Base-by-base conservation (phyloP, 495 filamentous ascomycete genomes). In the Niebla homalea region DNA sequence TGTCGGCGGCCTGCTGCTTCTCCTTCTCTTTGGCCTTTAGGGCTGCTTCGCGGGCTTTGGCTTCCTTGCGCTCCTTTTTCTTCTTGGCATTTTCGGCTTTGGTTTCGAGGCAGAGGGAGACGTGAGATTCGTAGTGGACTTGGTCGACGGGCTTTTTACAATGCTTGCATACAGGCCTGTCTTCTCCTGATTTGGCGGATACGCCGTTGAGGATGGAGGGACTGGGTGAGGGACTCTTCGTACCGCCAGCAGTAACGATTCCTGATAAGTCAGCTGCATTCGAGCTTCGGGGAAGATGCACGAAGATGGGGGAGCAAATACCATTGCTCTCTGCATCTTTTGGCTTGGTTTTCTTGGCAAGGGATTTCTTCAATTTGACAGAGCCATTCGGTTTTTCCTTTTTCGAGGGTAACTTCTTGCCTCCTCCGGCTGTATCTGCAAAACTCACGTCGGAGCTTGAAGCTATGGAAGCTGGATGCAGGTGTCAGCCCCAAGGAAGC, bases 41-140 rank as follows among this genome's bases (percentile, higher is more conserved):
- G 48, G 78, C 74, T 48, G 83, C 82, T n/a, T 73, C 74, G 36
- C 77, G 75, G 44, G 82, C 81, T 35, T 78, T 74, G 6, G 81
- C 83, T 55, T 88, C 85, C 42, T 87, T 82, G 46, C 80, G 80
- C 59, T 82, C 82, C 60, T 89, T 85, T 64, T 87, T 85, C 50
- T 82, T 80, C 62, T 84, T 83, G 11, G 80, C 80, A 61, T 78
- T 81, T 50, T 84, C 80, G 38, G 76, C 75, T 64, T 89, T 90
- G n/a, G 77, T 77, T 50, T 76, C 79, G 52, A 87, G 63, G 51
- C 87, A 93, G 11, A 73, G 69, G 18, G 75, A 74, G 46, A 85
- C 76, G 61, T 93, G 87, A 0, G 77, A 75, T 25, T 71, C 73
- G 4, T 76, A 76, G 5, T 70, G 74, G 5, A 71, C 68, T 53